Evolutionary conservation across 495 filamentous ascomycete genomes (phyloP).

Genomic region (Pseudotulostoma volvatum): DNA sequence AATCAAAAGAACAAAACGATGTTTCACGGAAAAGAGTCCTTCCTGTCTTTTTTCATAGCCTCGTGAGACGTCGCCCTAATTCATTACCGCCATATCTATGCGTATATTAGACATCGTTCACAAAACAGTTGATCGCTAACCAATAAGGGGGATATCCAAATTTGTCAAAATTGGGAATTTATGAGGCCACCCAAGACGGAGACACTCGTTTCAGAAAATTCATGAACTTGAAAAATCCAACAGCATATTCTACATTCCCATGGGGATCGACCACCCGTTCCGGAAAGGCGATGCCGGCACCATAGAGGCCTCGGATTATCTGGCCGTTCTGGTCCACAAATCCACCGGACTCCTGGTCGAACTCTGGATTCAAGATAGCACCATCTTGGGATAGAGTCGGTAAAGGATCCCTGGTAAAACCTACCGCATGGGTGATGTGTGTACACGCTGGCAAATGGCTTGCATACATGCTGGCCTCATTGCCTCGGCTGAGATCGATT

Average conservation of each 20-base stretch:
- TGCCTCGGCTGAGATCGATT: conserved; percentile 28
- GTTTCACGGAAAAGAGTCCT: too few species aligned
- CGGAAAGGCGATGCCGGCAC: conserved; percentile 45
- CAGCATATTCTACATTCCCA: conserved; percentile 44
- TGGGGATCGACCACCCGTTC: conserved; percentile 41
- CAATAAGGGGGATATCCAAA: too few species aligned
- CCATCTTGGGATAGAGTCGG: conserved; percentile 21
- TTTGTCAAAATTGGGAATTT: too few species aligned
- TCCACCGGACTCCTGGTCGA: conserved; percentile 31
- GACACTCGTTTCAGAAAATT: conserved; percentile 37
- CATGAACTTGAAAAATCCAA: conserved; percentile 51
- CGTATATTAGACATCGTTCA: too few species aligned
- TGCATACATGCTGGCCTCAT: conserved; percentile 26
- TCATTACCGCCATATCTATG: too few species aligned
- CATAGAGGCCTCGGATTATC: conserved; percentile 34
- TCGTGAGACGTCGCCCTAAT: too few species aligned
- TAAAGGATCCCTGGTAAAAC: conserved; percentile 32
- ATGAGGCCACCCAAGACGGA: conserved; percentile 22
- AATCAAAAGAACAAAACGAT: too few species aligned
- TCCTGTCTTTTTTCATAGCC: too few species aligned
- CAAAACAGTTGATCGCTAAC: too few species aligned
- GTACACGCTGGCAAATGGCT: conserved; percentile 31
- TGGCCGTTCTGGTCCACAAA: conserved; percentile 26
- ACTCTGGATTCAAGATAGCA: conserved; percentile 17
- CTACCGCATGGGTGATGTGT: conserved; percentile 38